Conservation (phyloP, 352 stramenopile genomes). For the Globisporangium perplexum region DNA sequence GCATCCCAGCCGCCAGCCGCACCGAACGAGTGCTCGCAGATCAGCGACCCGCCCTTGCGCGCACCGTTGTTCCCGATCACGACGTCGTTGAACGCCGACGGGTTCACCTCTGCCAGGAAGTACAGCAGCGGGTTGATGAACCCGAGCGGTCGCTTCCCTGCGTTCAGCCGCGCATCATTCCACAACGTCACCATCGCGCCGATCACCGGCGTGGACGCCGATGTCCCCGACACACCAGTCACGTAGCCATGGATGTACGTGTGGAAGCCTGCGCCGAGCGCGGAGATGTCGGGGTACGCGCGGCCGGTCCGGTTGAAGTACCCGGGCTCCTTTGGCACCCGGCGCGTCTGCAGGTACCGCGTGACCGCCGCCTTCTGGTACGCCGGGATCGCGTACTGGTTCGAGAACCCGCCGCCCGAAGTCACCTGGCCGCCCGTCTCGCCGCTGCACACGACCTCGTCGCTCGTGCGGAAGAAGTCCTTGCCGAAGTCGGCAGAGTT, state of each 20-base stretch:
- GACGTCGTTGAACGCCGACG: slow-evolving; percentile 80
- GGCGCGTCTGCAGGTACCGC: slow-evolving; percentile 51
- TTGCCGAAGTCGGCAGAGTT: slow-evolving; percentile 17
- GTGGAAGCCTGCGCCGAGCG: slow-evolving; percentile 62
- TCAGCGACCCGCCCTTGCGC: slow-evolving; percentile 22
- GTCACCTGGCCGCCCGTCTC: slow-evolving; percentile 75
- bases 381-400: slow-evolving; percentile 58
- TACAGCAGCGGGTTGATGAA: slow-evolving; percentile 89
- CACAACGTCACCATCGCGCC: slow-evolving; percentile 85
- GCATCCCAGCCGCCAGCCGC: slow-evolving; percentile 87
- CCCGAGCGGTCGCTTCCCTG: slow-evolving; percentile 71
- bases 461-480: slow-evolving; percentile 57
- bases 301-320: slow-evolving; percentile 85
- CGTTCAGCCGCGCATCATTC: slow-evolving; percentile 80
- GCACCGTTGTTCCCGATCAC: slow-evolving; percentile 81
- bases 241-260: slow-evolving; percentile 50
- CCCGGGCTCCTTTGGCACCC: slow-evolving; percentile 30
- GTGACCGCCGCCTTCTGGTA: slow-evolving; percentile 71
- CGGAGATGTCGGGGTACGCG: slow-evolving; percentile 87
- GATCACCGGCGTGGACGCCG: slow-evolving; percentile 78
- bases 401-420: slow-evolving; percentile 86
- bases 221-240: slow-evolving; percentile 73
- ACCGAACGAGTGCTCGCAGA: slow-evolving; percentile 80
- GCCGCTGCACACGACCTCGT: slow-evolving; percentile 78
- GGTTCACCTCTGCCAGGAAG: slow-evolving; percentile 48